These are phyloP conservation scores for Obba rivulosa DNA, from an alignment of 768 basidiomycete species.

Conservation along the genomic window DNA sequence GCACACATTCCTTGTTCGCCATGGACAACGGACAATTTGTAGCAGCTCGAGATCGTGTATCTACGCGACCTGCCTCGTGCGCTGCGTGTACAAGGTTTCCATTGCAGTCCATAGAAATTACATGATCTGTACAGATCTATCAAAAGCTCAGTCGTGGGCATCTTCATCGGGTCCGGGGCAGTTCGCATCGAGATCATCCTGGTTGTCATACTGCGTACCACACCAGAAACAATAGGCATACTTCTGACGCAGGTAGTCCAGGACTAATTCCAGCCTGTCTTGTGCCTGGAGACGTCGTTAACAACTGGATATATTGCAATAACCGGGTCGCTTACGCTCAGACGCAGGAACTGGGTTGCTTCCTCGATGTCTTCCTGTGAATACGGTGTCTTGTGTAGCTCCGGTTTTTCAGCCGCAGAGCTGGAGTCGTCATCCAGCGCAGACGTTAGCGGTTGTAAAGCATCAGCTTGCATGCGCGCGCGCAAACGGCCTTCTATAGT, in stretches of 20 bases:
- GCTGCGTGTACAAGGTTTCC: conserved; percentile 3
- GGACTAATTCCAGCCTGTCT: conserved; percentile 61
- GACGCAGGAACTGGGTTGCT: conserved; percentile 57
- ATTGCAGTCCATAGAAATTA: not conserved
- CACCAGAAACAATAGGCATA: conserved; percentile 89
- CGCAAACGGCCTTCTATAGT: conserved; percentile 47
- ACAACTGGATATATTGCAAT: not conserved
- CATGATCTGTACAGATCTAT: not conserved
- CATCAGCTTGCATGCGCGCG: conserved; percentile 71
- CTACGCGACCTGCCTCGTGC: not conserved
- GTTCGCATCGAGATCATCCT: conserved; percentile 51
- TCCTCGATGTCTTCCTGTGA: conserved; percentile 59
- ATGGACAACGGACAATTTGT: no score
- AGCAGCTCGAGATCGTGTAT: no score
- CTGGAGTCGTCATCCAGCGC: conserved; percentile 30
- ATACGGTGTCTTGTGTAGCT: conserved; percentile 31
- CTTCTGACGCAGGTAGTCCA: conserved; percentile 66
- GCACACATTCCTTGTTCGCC: no score
- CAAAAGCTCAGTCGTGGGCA: conserved; percentile 57
- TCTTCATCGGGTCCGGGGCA: conserved; percentile 80
- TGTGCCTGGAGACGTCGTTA: conserved; percentile 44
- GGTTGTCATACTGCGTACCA: conserved; percentile 64
- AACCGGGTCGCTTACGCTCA: conserved; percentile 41
- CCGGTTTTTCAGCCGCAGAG: conserved; percentile 17
- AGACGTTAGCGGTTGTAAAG: conserved; percentile 44